Base-by-base conservation (phyloP, 257 asterid genomes). In the Linaria vulgaris region DNA sequence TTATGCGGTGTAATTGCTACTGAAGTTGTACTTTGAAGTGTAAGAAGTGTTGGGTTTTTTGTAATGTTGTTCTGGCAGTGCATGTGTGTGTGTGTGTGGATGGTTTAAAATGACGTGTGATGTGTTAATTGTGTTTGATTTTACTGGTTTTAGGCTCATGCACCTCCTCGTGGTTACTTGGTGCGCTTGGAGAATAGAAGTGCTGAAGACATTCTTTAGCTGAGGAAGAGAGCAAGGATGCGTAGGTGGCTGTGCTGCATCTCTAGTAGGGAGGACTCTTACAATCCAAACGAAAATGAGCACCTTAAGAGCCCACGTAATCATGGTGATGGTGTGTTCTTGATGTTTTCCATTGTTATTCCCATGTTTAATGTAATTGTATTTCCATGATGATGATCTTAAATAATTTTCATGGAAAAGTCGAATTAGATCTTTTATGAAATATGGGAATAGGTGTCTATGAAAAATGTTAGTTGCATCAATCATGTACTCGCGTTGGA, bases 241-340 rank as follows among this genome's bases (percentile, higher is more conserved):
- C 88, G 95, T 23, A 83, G 88, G 88, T 89, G 97, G 97, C 72
- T 90, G 67, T 87, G 97, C 61, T 90, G 95, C 66, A 69, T 82
- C 66, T 78, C 86, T 72, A 82, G 81, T 38, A 83, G 71, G 43
- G 97, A 90, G 77, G 91, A 90, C 72, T 61, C 94, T 52, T 80
- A 81, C 64, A 85, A 77, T 6, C 70, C 85, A 34, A 51, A 77
- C 31, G 97, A 87, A 79, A 76, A 70, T 64, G 95, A 84, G 77
- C 85, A 79, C 79, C 80, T 79, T 62, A 90, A 83, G 79, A 83
- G 88, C 75, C 91, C 91, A 54, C 78, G 82, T 70, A 76, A 75
- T 70, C 66, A 67, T 62, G 73, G 67, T 63, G 91, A 85, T 71
- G 94, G 95, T 87, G 75, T 50, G 64, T 71, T 51, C 59, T 69